phyloP scores from a whole-genome alignment of 495 filamentous ascomycete species.

The Aspergillus saccharolyticus region DNA sequence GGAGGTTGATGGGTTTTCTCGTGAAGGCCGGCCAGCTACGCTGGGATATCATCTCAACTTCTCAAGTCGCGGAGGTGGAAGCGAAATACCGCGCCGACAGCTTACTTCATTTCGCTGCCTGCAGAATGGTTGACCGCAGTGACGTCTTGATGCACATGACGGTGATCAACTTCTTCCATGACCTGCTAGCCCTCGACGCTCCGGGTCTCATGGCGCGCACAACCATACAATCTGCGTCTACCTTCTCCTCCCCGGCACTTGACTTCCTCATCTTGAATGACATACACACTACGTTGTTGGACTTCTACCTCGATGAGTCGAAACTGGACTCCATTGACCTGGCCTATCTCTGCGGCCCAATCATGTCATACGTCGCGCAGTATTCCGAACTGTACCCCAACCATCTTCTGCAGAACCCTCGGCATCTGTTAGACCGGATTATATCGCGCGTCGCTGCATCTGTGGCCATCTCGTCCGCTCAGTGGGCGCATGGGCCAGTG shows the following conservation, averaged over 20 bases:
- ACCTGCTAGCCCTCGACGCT: conserved; percentile 50
- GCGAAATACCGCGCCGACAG: conserved; percentile 48
- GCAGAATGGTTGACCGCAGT: conserved; percentile 66
- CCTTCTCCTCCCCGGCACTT: conserved; percentile 48
- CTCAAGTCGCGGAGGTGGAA: conserved; percentile 59
- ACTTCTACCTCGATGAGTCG: conserved; percentile 50
- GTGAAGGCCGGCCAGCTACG: conserved; percentile 61
- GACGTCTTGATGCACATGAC: conserved; percentile 79
- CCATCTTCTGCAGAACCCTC: conserved; percentile 45
- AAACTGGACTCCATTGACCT: conserved; percentile 48
- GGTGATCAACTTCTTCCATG: conserved; percentile 69
- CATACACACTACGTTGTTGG: conserved; percentile 45
- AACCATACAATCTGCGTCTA: conserved; percentile 32
- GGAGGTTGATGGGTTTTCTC: conserved; percentile 65
- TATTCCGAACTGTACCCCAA: conserved; percentile 53
- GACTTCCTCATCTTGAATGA: conserved; percentile 50
- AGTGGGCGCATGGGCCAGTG: conserved; percentile 47
- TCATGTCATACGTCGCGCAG: conserved; percentile 53
- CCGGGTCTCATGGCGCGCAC: conserved; percentile 32
- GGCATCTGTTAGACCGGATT: conserved; percentile 37
- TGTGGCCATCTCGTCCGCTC: conserved; percentile 39
- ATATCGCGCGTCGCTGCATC: conserved; percentile 40
- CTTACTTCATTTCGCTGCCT: conserved; percentile 68
- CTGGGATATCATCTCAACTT: conserved; percentile 54
- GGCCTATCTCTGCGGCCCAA: conserved; percentile 47